Conservation (phyloP, 1,284 basidiomycete species). For the Lignosus rhinocerotis region DNA sequence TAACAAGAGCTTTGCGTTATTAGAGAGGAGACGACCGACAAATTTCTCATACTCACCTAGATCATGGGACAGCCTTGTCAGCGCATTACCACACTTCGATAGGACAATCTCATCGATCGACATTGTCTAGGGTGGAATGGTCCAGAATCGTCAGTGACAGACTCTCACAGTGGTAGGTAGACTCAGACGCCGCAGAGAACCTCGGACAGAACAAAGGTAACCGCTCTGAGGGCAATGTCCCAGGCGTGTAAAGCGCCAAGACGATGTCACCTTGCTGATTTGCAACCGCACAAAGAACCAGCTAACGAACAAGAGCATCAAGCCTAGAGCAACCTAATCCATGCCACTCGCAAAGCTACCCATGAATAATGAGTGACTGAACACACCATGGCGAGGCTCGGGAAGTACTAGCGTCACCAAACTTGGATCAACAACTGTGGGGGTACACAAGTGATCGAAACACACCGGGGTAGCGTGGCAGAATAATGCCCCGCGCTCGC, state of each 20-base stretch:
- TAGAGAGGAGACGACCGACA: neutral
- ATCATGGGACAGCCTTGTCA: constrained; percentile 4
- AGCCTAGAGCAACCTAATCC: no score
- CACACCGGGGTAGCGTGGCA: constrained; percentile 1
- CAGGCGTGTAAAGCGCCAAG: neutral
- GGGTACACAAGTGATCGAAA: neutral
- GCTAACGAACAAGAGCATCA: no score
- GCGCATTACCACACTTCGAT: constrained; percentile 6
- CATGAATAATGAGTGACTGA: neutral
- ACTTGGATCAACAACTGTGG: constrained; percentile 19
- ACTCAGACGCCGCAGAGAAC: neutral
- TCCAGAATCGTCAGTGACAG: constrained; percentile 9
- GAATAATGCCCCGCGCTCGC: constrained; percentile 14
- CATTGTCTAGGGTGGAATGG: constrained; percentile 13
- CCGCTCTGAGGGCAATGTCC: neutral
- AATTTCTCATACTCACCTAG: constrained; percentile 7
- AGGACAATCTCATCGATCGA: constrained; percentile 7
- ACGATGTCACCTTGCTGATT: neutral
- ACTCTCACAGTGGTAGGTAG: constrained; percentile 8
- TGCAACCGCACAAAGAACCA: no score
- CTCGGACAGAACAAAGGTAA: neutral
- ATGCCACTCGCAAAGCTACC: no score
- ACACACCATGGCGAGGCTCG: neutral
- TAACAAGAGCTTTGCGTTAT: constrained; percentile 13
- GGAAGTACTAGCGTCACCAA: neutral